Conservation (phyloP, 805 yeast species). For the Lipomyces kockii region DNA sequence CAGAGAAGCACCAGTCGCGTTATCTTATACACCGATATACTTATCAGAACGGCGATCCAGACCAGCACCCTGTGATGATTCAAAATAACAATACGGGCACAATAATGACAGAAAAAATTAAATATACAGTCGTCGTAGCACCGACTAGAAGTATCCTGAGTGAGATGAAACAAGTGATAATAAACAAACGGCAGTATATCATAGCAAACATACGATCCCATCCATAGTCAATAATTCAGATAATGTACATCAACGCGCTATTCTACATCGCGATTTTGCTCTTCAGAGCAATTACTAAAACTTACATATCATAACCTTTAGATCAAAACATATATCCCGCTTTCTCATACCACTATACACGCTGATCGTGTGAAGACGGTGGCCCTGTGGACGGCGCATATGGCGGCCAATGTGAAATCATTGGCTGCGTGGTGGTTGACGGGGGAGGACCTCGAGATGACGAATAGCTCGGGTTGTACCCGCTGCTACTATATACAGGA, state of each 20-base stretch:
- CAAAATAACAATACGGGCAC: neutral
- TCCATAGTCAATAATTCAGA: neutral
- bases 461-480: neutral
- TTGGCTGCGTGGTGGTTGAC: slow-evolving; percentile 1
- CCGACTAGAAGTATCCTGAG: neutral
- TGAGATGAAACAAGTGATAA: neutral
- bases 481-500: slow-evolving; percentile 2
- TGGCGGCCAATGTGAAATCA: slow-evolving; percentile 14
- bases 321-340: neutral
- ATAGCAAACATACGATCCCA: neutral
- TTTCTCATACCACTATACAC: neutral
- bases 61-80: neutral
- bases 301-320: neutral
- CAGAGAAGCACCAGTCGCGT: neutral
- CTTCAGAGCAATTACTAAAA: neutral
- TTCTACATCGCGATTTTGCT: no score
- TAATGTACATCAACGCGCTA: neutral
- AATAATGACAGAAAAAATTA: neutral
- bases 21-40: neutral
- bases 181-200: neutral
- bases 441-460: slow-evolving; percentile 3
- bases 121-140: neutral
- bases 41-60: neutral
- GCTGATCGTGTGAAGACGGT: neutral
- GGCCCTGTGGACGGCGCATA: slow-evolving; percentile 10